Evolutionary conservation across 208 protist species (phyloP).

Genomic region (Leishmania guyanensis): DNA sequence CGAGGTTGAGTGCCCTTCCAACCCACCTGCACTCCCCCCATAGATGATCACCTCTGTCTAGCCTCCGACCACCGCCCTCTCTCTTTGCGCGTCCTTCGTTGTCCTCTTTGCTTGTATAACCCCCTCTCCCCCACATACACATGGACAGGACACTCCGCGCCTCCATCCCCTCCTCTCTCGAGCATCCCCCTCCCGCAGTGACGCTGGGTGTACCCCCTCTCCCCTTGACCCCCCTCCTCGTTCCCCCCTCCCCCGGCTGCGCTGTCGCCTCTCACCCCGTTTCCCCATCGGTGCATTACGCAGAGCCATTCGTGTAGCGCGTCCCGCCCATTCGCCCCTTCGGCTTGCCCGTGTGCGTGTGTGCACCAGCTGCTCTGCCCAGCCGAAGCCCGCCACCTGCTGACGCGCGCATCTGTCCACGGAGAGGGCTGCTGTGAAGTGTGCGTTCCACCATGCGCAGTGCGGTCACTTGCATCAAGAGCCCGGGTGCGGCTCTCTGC

Average conservation of each 20-base stretch:
- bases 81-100: background rate
- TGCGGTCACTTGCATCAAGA: background rate
- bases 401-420: background rate
- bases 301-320: background rate
- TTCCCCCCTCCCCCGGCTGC: background rate
- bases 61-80: too few species aligned
- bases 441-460: background rate
- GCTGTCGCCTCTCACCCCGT: background rate
- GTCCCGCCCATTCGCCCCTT: background rate
- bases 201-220: background rate
- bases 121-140: background rate
- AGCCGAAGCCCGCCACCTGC: background rate
- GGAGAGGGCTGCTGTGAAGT: background rate
- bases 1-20: too few species aligned
- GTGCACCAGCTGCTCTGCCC: background rate
- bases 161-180: background rate
- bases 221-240: background rate
- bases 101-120: background rate
- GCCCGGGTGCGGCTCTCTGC: slow-evolving; percentile 20
- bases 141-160: background rate
- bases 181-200: background rate
- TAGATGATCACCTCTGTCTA: too few species aligned
- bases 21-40: too few species aligned
- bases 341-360: background rate
- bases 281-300: background rate